phyloP scores from a whole-genome alignment of 2,329 filamentous ascomycete genomes.

The Fusarium siculi region DNA sequence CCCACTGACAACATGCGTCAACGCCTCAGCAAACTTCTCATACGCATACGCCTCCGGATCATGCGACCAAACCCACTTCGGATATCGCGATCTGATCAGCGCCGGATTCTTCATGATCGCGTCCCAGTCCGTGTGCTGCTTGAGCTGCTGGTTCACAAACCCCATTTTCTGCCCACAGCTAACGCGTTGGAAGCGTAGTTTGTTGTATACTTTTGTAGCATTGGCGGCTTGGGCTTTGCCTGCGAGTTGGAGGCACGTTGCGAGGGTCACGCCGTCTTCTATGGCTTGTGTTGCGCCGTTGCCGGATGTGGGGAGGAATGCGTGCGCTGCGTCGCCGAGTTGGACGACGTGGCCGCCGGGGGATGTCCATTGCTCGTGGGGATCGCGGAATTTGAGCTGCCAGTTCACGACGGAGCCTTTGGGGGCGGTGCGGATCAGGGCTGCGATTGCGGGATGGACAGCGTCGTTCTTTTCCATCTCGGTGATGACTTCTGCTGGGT shows the following conservation, averaged over 20 bases:
- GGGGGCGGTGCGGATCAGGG: constrained; percentile 23
- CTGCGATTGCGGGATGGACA: constrained; percentile 22
- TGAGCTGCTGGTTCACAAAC: constrained; percentile 27
- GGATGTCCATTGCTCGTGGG: constrained; percentile 31
- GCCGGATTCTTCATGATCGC: constrained; percentile 30
- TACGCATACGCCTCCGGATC: constrained; percentile 30
- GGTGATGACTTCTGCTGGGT: constrained; percentile 21
- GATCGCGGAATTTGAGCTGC: constrained; percentile 33
- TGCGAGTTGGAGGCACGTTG: constrained; percentile 16
- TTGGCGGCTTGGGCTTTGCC: constrained; percentile 19
- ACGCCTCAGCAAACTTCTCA: constrained; percentile 30
- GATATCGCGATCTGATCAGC: constrained; percentile 19
- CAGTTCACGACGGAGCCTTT: constrained; percentile 32
- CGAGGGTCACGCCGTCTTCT: constrained; percentile 28
- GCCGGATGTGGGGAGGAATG: constrained; percentile 24
- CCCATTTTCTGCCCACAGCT: constrained; percentile 30
- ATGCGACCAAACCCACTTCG: constrained; percentile 30
- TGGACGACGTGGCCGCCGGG: constrained; percentile 27
- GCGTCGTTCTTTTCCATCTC: constrained; percentile 31
- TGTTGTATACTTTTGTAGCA: constrained; percentile 17
- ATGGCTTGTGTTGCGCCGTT: constrained; percentile 29
- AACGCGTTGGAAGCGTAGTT: constrained; percentile 15
- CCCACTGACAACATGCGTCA: constrained; percentile 23
- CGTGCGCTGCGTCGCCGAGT: constrained; percentile 27
- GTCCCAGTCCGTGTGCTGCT: constrained; percentile 31